These are phyloP conservation scores for Earliella scabrosa DNA, from an alignment of 1,284 basidiomycete species.

Conservation along the genomic window DNA sequence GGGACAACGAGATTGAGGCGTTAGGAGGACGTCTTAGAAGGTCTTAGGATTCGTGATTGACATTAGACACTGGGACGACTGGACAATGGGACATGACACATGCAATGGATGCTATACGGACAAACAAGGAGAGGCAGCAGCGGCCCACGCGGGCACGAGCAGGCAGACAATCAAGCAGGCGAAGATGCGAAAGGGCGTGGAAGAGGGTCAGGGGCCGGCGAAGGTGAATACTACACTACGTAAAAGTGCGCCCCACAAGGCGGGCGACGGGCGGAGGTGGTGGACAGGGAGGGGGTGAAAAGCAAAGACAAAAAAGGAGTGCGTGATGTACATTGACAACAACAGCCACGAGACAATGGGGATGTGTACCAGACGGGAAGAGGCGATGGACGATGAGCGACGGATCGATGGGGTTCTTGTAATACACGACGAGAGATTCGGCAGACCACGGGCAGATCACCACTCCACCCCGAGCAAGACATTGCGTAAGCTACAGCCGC, in stretches of 20 bases:
- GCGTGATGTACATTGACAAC: slow-evolving; percentile 3
- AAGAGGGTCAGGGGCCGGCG: slow-evolving; percentile 8
- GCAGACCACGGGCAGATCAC: not conserved
- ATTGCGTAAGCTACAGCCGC: not conserved
- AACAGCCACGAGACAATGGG: slow-evolving; percentile 1
- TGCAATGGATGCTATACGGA: not conserved
- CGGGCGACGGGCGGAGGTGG: not conserved
- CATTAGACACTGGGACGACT: not conserved
- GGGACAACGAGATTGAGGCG: too few relatives aligned
- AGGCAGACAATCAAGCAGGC: slow-evolving; percentile 19
- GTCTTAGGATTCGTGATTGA: slow-evolving; percentile 1
- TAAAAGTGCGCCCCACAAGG: slow-evolving; percentile 25
- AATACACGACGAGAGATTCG: slow-evolving; percentile 15
- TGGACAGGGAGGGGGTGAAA: slow-evolving; percentile 4
- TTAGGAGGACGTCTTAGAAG: not conserved
- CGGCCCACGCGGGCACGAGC: not conserved
- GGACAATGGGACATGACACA: not conserved
- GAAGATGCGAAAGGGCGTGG: slow-evolving; percentile 17
- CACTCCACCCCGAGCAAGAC: not conserved
- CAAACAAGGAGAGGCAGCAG: slow-evolving; percentile 3
- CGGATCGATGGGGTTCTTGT: slow-evolving; percentile 13
- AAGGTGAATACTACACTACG: slow-evolving; percentile 34
- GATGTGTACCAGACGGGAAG: slow-evolving; percentile 10
- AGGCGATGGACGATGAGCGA: slow-evolving; percentile 6
- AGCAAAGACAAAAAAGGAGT: slow-evolving; percentile 13